Evolutionary conservation across 73 alveolate species (phyloP), one percentile per base, ranked within the genome.

Genomic region (Paraurostyla sp.): DNA sequence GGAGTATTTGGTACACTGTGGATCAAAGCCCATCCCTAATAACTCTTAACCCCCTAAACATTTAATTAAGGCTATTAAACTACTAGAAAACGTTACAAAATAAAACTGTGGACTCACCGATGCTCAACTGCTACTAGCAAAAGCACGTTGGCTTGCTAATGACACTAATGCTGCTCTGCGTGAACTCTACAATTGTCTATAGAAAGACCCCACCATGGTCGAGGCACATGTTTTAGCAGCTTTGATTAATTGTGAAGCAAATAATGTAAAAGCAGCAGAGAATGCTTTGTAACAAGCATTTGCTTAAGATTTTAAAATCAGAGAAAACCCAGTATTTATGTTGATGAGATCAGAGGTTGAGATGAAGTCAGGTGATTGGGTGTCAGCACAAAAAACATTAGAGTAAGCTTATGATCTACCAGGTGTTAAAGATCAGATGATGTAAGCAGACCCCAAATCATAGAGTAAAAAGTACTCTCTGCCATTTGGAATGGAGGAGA

Each of bases 321-420:
- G 99, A 58, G 97, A 92, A 32, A 96, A 96, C 76, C 98, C 99
- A 11, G 92, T 96, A 29, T 96, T 93, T 62, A 85, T 96, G 97
- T 83, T 96, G 45, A 96, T 96, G 73, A 96, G 92, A 54, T 97
- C 97, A 25, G 95, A 94, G 75, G 96, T 94, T 18, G 98, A 94
- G 46, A 86, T 90, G 90, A 93, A 93, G 65, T 59, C 68, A 33
- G 93, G 80, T 48, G 81, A 93, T 30, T 91, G 62, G 91, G 80
- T 25, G 60, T 91, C 71, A 33, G 98, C 98, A 0, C 48, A 63
- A 45, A 56, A 91, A 52, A 84, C 97, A 15, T 73, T 95, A 27
- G 97, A 95, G 65, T 45, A 89, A 30, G 93, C 95, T 30, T 93
- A 56, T 84, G 92, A 71, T 56, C 59, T 71, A 32, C 93, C 93